Percentiles rank a stretch among this genome's conserved stretches.
phyloP scores from a whole-genome alignment of 805 yeast genomes.

The Pichia heedii region DNA sequence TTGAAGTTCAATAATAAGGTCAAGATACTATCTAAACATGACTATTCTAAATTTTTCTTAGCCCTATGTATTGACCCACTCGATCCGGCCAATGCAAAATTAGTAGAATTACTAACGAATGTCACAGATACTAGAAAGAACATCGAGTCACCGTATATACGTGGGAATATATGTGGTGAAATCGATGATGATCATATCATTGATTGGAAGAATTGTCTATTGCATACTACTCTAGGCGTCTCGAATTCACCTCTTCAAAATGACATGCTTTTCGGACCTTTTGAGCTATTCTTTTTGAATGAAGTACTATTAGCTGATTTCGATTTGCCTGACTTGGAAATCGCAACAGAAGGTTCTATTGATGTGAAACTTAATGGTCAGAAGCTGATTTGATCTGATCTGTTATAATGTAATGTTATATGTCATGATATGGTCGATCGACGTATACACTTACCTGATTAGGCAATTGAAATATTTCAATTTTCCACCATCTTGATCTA shows the following conservation, averaged over 20 bases:
- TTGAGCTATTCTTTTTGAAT: not conserved
- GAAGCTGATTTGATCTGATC: too few species aligned
- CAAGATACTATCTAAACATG: constrained; percentile 7
- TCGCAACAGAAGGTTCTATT: not conserved
- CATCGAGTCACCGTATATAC: not conserved
- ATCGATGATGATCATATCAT: not conserved
- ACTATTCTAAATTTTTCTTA: constrained; percentile 11
- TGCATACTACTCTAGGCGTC: not conserved
- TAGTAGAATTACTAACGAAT: not conserved
- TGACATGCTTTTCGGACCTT: not conserved
- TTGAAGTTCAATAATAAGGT: not conserved
- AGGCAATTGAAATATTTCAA: not conserved
- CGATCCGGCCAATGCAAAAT: not conserved
- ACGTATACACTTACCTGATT: not conserved
- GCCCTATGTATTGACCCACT: not conserved
- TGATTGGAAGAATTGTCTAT: not conserved
- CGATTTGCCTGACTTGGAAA: too few species aligned
- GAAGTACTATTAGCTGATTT: not conserved
- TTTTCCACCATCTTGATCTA: not conserved
- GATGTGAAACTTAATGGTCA: too few species aligned
- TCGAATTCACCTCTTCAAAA: not conserved
- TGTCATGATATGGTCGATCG: not conserved
- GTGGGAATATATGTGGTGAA: not conserved
- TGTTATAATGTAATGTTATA: too few species aligned
- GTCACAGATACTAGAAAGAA: not conserved